These are phyloP conservation scores for Histomonas meleagridis DNA, from an alignment of 208 protist species.

Conservation along the genomic window DNA sequence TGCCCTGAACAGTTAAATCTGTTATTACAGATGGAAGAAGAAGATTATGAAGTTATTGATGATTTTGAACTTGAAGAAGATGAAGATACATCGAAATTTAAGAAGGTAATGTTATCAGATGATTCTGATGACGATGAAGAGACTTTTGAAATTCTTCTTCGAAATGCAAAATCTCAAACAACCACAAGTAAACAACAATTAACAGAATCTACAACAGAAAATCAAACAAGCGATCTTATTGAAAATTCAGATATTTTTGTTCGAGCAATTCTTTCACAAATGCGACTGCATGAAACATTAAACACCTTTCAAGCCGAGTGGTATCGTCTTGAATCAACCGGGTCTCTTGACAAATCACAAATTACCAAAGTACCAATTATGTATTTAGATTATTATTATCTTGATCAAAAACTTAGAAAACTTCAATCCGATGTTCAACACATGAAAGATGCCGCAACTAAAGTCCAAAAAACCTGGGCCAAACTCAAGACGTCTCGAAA, in stretches of 20 bases:
- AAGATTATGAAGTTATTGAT: not conserved
- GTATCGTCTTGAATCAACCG: not conserved
- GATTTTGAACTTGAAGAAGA: not conserved
- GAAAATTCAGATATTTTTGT: conserved; percentile 29
- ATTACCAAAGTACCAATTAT: not conserved
- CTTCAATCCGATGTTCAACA: not conserved
- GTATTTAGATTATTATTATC: conserved; percentile 22
- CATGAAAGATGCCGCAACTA: not conserved
- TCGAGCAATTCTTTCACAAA: not conserved
- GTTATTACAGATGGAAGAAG: not conserved
- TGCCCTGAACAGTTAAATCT: too few relatives aligned
- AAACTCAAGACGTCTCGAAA: not conserved
- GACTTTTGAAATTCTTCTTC: conserved; percentile 19
- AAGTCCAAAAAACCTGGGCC: not conserved
- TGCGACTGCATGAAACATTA: conserved; percentile 1
- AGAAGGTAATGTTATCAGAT: not conserved
- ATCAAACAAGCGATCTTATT: not conserved
- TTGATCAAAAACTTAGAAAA: conserved; percentile 18
- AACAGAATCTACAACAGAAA: not conserved
- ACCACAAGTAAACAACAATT: not conserved
- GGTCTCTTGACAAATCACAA: not conserved
- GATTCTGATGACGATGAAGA: conserved; percentile 27
- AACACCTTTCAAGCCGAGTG: conserved; percentile 24
- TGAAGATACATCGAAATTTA: not conserved
- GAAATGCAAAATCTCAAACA: conserved; percentile 23